Evolutionary conservation across 2,329 filamentous ascomycete species (phyloP).

Genomic region (Apiospora kogelbergensis): DNA sequence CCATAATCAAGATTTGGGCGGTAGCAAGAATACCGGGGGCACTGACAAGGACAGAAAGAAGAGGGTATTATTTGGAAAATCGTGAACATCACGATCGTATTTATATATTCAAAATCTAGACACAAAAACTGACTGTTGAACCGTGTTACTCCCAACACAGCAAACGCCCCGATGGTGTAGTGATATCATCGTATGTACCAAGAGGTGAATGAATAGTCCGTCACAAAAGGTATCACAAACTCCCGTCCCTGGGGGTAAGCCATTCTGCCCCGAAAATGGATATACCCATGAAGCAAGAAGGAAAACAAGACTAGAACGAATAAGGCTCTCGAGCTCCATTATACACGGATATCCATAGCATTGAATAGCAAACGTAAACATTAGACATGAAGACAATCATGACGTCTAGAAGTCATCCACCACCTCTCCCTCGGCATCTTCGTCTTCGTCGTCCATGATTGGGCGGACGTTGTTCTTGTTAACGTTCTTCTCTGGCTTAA

Average conservation of each 20-base stretch:
- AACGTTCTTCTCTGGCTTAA: conserved; percentile 20
- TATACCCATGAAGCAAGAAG: background rate
- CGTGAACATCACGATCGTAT: background rate
- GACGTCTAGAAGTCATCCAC: conserved; percentile 16
- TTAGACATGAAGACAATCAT: background rate
- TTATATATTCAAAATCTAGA: background rate
- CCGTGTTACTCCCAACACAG: background rate
- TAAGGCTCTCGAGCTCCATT: background rate
- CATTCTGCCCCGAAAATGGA: background rate
- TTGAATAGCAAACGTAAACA: background rate
- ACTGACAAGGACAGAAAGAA: background rate
- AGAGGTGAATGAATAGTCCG: background rate
- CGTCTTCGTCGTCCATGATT: conserved; percentile 20
- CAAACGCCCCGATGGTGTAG: background rate
- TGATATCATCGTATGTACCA: background rate
- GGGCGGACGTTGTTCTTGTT: background rate
- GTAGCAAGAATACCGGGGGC: background rate
- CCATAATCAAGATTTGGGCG: background rate
- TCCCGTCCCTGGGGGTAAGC: background rate
- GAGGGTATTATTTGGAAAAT: background rate
- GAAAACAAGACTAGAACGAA: background rate
- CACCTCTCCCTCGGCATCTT: conserved; percentile 31
- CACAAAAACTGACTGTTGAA: background rate
- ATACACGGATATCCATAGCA: background rate
- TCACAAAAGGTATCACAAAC: background rate